These are phyloP conservation scores for Hyaloperonospora arabidopsidis DNA, from an alignment of 352 stramenopile genomes.

Conservation along the genomic window DNA sequence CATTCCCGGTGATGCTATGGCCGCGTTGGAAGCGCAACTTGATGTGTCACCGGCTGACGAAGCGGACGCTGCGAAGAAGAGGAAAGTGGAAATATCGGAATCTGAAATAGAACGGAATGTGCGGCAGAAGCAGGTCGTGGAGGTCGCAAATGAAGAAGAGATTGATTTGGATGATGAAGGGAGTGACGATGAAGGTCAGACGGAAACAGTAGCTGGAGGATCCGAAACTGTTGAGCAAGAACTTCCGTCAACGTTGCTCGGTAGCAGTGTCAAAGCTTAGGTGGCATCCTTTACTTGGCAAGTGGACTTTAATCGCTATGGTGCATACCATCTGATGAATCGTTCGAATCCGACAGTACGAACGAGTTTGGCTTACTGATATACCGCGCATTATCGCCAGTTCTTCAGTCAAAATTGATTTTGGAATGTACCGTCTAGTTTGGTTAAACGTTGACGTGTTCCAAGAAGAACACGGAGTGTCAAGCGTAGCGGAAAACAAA, in stretches of 20 bases:
- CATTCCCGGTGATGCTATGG: constrained; percentile 73
- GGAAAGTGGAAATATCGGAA: constrained; percentile 44
- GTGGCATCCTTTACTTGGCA: background rate
- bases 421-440: no score
- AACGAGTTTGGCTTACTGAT: no score
- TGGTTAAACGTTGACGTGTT: no score
- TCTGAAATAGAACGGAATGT: constrained; percentile 63
- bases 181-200: constrained; percentile 37
- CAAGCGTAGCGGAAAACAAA: no score
- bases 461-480: no score
- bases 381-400: no score
- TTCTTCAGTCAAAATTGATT: no score
- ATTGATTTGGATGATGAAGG: constrained; percentile 90
- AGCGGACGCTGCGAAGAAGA: constrained; percentile 40
- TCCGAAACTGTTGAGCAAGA: constrained; percentile 48
- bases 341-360: no score
- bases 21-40: constrained; percentile 76
- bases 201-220: constrained; percentile 13
- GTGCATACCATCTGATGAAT: no score
- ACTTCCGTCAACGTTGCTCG: constrained; percentile 46
- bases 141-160: constrained; percentile 83
- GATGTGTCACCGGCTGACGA: constrained; percentile 28
- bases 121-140: constrained; percentile 72
- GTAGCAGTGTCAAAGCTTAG: constrained; percentile 15
- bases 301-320: no score